Evolutionary conservation across 2,329 filamentous ascomycete genomes (phyloP).

Genomic region (Claviceps africana): DNA sequence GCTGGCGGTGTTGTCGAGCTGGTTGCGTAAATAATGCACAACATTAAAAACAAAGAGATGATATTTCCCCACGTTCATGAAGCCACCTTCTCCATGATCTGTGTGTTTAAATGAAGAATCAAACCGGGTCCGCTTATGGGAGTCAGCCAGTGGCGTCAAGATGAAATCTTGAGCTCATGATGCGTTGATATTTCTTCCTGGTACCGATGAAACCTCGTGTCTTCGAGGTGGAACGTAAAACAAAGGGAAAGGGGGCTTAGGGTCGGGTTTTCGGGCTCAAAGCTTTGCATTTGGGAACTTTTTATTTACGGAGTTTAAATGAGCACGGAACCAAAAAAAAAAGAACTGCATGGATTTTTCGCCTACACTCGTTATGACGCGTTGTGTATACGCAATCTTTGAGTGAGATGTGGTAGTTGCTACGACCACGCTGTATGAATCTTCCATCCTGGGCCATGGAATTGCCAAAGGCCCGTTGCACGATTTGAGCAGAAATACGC

Average conservation of each 20-base stretch:
- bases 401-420: neutral
- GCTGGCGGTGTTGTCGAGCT: constrained; percentile 93
- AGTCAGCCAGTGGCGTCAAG: constrained; percentile 4
- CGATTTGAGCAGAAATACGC: neutral
- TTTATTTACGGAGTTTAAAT: constrained; percentile 24
- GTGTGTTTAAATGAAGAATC: neutral
- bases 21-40: constrained; percentile 51
- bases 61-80: neutral
- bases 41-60: neutral
- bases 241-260: constrained; percentile 13
- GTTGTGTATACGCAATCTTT: neutral
- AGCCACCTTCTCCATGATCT: neutral
- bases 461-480: neutral
- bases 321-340: constrained; percentile 14
- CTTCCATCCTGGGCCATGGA: neutral
- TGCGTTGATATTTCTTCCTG: neutral
- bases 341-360: constrained; percentile 19
- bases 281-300: constrained; percentile 28
- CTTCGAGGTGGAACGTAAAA: constrained; percentile 1
- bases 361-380: constrained; percentile 12
- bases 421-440: neutral
- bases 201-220: constrained; percentile 4
- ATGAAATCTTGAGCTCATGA: neutral
- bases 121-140: neutral
- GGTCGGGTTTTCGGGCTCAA: constrained; percentile 23